Evolutionary conservation across 2,329 filamentous ascomycete genomes (phyloP).

Genomic region (Cladosporium colombiae): DNA sequence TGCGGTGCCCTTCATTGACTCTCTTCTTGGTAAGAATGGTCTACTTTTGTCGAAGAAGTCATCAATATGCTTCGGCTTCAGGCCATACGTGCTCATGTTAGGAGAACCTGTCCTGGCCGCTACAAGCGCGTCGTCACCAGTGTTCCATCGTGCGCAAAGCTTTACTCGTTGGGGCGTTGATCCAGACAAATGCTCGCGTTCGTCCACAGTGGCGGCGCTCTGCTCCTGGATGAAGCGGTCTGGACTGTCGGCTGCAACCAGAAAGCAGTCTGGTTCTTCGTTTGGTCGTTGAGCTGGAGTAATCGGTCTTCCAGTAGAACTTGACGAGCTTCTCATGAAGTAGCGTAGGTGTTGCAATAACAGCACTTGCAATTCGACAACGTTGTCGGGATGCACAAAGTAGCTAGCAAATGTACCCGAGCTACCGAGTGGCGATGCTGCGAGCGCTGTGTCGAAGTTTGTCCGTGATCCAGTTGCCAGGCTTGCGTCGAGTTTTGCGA

Average conservation of each 20-base stretch:
- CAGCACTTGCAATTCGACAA: conserved; percentile 56
- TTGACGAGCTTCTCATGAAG: conserved; percentile 32
- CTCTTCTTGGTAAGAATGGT: conserved; percentile 25
- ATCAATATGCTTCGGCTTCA: conserved; percentile 46
- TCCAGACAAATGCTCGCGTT: conserved; percentile 36
- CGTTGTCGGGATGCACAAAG: conserved; percentile 56
- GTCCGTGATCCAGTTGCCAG: conserved; percentile 44
- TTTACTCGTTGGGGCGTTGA: conserved; percentile 34
- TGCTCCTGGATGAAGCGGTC: conserved; percentile 49
- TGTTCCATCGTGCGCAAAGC: conserved; percentile 33
- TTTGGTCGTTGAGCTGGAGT: conserved; percentile 24
- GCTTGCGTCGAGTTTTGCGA: conserved; percentile 42
- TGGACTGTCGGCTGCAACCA: conserved; percentile 51
- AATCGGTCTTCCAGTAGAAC: conserved; percentile 25
- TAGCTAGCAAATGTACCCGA: conserved; percentile 51
- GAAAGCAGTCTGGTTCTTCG: conserved; percentile 41
- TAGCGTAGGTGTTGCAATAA: conserved; percentile 52
- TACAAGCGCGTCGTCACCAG: conserved; percentile 31
- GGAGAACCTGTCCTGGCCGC: conserved; percentile 24
- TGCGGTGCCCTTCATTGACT: conserved; percentile 13
- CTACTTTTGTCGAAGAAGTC: conserved; percentile 41
- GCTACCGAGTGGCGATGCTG: conserved; percentile 49
- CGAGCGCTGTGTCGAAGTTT: conserved; percentile 53
- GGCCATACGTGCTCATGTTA: conserved; percentile 33
- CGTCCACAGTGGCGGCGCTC: conserved; percentile 47